Base-by-base conservation (phyloP, 768 basidiomycete genomes). In the Cantharellus cinnabarinus region DNA sequence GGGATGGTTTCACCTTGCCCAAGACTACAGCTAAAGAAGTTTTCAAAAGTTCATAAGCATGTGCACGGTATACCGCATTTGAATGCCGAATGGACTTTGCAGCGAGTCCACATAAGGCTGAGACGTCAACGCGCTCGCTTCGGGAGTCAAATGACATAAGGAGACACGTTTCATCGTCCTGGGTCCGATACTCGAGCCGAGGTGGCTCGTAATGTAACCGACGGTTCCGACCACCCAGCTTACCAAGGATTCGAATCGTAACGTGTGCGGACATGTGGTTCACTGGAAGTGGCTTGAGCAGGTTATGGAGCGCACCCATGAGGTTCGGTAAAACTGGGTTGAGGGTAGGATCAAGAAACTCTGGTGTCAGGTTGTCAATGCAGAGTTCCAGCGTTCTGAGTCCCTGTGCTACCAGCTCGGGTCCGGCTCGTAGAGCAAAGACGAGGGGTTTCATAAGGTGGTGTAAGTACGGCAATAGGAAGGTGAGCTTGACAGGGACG, bases 391-490 rank as follows among this genome's bases (percentile, higher is more conserved):
- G 78, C 0, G 95, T 99, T 3, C 95, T 80, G 35, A 99, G 73
- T 51, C 95, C 95, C 72, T 99, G 95, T 34, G 89, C 83, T 58
- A 97, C 85, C 52, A 95, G 79, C 58, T 99, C 95, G 3, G 83
- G 79, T 42, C 79, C 80, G 42, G 91, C 91, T 56, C 83, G 80
- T 57, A 99, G 73, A 4, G 95, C 91, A 56, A 93, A 75, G 2
- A 93, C 90, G 38, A 99, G 76, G 0, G 95, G 95, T 64, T 89
- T 86, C 93, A 98, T 97, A 59, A 99, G 76, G 66, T 97, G 93
- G 14, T 82, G 80, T 55, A 99, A 79, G 71, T 95, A 89, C 1
- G 95, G 95, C 20, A 98, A 79, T 39, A 99, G 80, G 69, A 98
- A 91, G 1, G 93, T 97, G 15, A 99, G 74, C 42, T 95, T 85